Percentiles rank a stretch among this genome's conserved stretches.
These are phyloP conservation scores for Delphinella strobiligena DNA, from an alignment of 2,329 filamentous ascomycete genomes.

Conservation along the genomic window DNA sequence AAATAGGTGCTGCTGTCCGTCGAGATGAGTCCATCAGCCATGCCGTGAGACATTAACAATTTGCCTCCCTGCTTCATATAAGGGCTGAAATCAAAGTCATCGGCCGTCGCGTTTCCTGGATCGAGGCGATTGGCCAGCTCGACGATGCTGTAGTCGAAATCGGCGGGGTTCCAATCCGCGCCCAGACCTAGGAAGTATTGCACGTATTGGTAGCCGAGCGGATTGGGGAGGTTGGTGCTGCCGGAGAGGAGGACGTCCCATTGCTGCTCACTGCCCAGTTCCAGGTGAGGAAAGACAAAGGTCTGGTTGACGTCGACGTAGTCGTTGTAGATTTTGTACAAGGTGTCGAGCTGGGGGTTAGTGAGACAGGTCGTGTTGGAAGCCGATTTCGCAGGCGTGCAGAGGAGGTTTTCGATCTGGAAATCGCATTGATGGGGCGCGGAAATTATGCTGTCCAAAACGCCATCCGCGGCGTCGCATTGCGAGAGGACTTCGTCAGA, in stretches of 20 bases:
- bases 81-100: slow-evolving; percentile 33
- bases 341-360: slow-evolving; percentile 29
- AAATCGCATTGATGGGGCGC: slow-evolving; percentile 35
- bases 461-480: slow-evolving; percentile 40
- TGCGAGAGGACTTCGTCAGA: slow-evolving; percentile 34
- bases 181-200: slow-evolving; percentile 31
- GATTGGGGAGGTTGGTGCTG: slow-evolving; percentile 19
- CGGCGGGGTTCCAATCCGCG: slow-evolving; percentile 25
- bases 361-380: slow-evolving; percentile 29
- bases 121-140: slow-evolving; percentile 27
- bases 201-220: slow-evolving; percentile 26
- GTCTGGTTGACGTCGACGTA: slow-evolving; percentile 29
- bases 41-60: slow-evolving; percentile 31
- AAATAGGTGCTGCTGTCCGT: slow-evolving; percentile 40
- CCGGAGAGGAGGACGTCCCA: slow-evolving; percentile 25
- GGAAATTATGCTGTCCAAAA: slow-evolving; percentile 39
- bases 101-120: slow-evolving; percentile 39
- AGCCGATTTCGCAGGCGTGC: slow-evolving; percentile 16
- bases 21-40: slow-evolving; percentile 35
- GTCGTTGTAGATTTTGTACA: slow-evolving; percentile 31
- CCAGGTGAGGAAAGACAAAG: slow-evolving; percentile 29
- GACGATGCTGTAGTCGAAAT: slow-evolving; percentile 28
- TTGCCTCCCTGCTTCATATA: slow-evolving; percentile 33
- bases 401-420: slow-evolving; percentile 29
- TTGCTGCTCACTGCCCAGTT: slow-evolving; percentile 26